Base-by-base conservation (phyloP, 73 alveolate species). In the Paramecium biaurelia region DNA sequence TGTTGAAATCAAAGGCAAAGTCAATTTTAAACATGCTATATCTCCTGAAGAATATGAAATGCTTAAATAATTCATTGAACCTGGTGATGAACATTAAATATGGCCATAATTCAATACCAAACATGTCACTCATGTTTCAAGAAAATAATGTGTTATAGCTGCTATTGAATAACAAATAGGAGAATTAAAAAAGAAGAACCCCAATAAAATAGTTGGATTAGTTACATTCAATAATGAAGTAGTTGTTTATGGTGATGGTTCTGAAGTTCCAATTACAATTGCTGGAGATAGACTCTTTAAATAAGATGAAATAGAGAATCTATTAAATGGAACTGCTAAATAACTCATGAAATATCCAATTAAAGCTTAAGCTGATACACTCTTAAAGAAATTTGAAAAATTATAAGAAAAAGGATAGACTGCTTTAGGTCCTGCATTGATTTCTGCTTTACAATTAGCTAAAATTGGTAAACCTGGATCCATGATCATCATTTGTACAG, bases 371-470 rank as follows among this genome's bases (percentile, higher is more conserved):
- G 87, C 89, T 4, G 93, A 93, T 30, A 76, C 70, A 28, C 85
- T 97, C 11, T 56, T 92, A 37, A 92, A 92, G 21, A 94, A 88
- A 74, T 76, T 97, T 79, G 92, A 92, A 67, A 23, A 85, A 34
- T 89, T 97, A 9, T 92, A 97, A 85, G 98, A 96, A 90, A 93
- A 95, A 34, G 99, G 99, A 3, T 96, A 97, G 12, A 98, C 99
- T 26, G 99, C 99, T 23, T 76, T 97, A 43, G 99, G 99, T 10
- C 99, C 99, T 11, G 99, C 98, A 9, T 92, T 96, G 26, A 86
- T 96, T 6, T 87, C 98, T 23, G 86, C 99, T 6, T 85, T 97
- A 41, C 93, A 96, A 20, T 49, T 96, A 47, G 97, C 98, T 57
- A 92, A 94, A 34, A 76, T 86, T 76, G 97, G 96, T 9, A 92